phyloP scores from a whole-genome alignment of 2,329 filamentous ascomycete genomes.

The Sporothrix humicola region DNA sequence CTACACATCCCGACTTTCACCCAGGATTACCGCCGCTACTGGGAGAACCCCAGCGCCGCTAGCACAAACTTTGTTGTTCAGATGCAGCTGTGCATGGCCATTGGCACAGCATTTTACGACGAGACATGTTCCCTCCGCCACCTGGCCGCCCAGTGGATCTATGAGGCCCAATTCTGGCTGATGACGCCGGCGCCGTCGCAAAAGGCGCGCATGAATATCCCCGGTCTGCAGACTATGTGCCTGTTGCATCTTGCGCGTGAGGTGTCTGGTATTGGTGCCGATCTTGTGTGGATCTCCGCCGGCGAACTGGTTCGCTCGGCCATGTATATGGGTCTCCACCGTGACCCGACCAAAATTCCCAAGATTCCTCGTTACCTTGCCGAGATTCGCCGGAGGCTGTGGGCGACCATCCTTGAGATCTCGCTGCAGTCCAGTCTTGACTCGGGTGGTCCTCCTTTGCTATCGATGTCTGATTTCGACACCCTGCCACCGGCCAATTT shows the following conservation, averaged over 20 bases:
- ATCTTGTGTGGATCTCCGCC: slow-evolving; percentile 56
- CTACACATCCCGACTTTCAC: slow-evolving; percentile 63
- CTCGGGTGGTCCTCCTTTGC: slow-evolving; percentile 54
- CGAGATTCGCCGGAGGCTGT: slow-evolving; percentile 55
- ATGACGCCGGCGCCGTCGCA: slow-evolving; percentile 48
- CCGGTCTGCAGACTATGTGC: slow-evolving; percentile 58
- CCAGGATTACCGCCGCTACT: slow-evolving; percentile 58
- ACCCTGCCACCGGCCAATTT: slow-evolving; percentile 56
- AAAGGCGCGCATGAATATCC: slow-evolving; percentile 57
- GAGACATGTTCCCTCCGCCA: slow-evolving; percentile 51
- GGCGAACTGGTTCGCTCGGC: slow-evolving; percentile 54
- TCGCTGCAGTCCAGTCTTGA: slow-evolving; percentile 52
- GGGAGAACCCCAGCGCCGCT: slow-evolving; percentile 50
- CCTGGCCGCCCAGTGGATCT: slow-evolving; percentile 56
- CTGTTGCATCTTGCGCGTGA: slow-evolving; percentile 58
- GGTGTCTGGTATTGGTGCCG: slow-evolving; percentile 49
- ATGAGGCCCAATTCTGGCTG: slow-evolving; percentile 60
- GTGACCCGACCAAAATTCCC: slow-evolving; percentile 52
- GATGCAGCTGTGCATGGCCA: slow-evolving; percentile 59
- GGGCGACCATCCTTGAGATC: slow-evolving; percentile 51
- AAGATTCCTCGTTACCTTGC: slow-evolving; percentile 45
- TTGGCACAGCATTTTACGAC: slow-evolving; percentile 57
- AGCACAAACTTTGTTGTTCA: slow-evolving; percentile 57
- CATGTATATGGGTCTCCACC: slow-evolving; percentile 58
- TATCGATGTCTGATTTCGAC: slow-evolving; percentile 55